Conservation (phyloP, 1,284 basidiomycete genomes). For the Inonotus obliquus region DNA sequence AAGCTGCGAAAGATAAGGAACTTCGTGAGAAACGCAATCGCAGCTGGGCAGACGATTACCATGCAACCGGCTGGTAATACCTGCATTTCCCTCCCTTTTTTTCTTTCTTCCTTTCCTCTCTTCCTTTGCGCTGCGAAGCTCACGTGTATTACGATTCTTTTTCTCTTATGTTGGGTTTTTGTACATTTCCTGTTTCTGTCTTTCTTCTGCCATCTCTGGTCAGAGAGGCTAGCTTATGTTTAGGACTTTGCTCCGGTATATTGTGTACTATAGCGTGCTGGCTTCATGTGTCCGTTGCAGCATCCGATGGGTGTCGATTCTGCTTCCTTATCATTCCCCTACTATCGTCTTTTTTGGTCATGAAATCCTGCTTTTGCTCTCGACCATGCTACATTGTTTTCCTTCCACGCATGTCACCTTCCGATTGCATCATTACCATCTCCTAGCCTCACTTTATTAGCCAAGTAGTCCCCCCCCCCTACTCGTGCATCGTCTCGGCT, state of each 20-base stretch:
- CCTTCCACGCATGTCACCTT: background rate
- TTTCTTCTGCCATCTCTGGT: background rate
- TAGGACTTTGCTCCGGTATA: constrained; percentile 4
- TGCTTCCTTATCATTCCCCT: background rate
- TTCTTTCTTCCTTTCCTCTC: constrained; percentile 16
- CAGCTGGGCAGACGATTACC: constrained; percentile 68
- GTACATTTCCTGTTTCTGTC: constrained; percentile 5
- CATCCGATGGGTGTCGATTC: background rate
- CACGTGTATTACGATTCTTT: background rate
- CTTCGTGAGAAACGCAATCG: constrained; percentile 48
- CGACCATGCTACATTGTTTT: background rate
- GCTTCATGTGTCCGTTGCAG: background rate
- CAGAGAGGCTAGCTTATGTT: background rate
- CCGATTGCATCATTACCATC: background rate
- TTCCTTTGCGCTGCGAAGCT: constrained; percentile 3
- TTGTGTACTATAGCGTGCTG: constrained; percentile 2
- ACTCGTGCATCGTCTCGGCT: background rate
- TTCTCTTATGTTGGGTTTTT: constrained; percentile 5
- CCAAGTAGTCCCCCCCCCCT: background rate
- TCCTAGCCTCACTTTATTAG: too few relatives aligned
- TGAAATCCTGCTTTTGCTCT: background rate
- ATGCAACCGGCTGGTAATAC: constrained; percentile 56
- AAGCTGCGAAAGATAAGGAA: constrained; percentile 30
- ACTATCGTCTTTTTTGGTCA: background rate
- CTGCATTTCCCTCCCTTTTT: constrained; percentile 4